Conservation (phyloP, 2,329 filamentous ascomycete genomes). For the Aschersonia sp. region DNA sequence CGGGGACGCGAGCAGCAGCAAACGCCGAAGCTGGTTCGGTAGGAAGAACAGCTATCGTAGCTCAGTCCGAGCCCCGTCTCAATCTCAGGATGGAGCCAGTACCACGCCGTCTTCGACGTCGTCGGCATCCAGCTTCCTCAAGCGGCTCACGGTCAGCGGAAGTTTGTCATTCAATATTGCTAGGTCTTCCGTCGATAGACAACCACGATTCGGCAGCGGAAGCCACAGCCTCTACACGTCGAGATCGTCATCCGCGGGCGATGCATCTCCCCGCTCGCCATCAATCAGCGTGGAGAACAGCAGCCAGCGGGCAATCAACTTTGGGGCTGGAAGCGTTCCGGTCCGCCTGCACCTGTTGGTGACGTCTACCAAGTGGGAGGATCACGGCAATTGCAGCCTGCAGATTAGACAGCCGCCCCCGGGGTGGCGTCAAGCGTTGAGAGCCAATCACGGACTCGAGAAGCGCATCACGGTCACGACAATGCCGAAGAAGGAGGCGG, state of each 20-base stretch:
- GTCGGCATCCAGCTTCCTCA: constrained; percentile 69
- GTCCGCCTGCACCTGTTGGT: constrained; percentile 77
- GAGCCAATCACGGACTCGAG: constrained; percentile 53
- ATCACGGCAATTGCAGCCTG: constrained; percentile 72
- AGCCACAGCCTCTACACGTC: constrained; percentile 48
- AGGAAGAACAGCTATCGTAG: constrained; percentile 51
- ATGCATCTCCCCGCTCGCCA: constrained; percentile 37
- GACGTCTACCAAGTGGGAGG: constrained; percentile 69
- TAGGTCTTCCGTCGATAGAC: constrained; percentile 56
- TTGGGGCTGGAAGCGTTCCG: constrained; percentile 57
- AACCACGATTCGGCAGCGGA: constrained; percentile 32
- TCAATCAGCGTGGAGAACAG: constrained; percentile 40
- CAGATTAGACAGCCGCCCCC: constrained; percentile 66
- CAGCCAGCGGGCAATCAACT: constrained; percentile 42
- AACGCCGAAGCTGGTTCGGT: constrained; percentile 43
- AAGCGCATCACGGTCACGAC: constrained; percentile 74
- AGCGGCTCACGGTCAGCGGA: constrained; percentile 57
- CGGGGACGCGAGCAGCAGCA: constrained; percentile 29
- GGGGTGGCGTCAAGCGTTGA: constrained; percentile 42
- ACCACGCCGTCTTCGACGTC: constrained; percentile 43
- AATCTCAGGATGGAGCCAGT: constrained; percentile 62
- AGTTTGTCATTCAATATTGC: constrained; percentile 68
- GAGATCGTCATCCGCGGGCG: constrained; percentile 36
- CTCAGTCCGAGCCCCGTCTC: constrained; percentile 44
- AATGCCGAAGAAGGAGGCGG: constrained; percentile 47